Evolutionary conservation across 2,329 filamentous ascomycete species (phyloP), one percentile per base, ranked within the genome.

Genomic region (Colletotrichum sp.): DNA sequence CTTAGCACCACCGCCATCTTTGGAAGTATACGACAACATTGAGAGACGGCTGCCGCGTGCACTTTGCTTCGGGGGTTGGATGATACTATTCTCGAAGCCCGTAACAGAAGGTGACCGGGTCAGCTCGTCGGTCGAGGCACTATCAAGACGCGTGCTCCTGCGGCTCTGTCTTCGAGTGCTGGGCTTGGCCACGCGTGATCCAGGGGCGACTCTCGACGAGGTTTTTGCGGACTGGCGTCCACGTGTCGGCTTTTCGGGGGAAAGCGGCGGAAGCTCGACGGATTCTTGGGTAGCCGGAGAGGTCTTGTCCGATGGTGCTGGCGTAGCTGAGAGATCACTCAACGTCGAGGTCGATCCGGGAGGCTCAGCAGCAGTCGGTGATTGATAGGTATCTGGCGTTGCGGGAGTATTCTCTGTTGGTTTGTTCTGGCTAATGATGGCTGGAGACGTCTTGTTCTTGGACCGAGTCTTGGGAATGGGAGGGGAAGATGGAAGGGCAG

Each of bases 61-160:
- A 64, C 71, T 80, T 8, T 78, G 74, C 74, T 82, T 84, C 5
- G 80, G 72, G 9, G 81, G 79, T 30, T 60, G 73, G 57, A 82
- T 72, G n/a, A 85, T 77, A 64, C 84, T 86, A 52, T 83, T 84
- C 65, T 87, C 85, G 61, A 87, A 79, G 4, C 83, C 81, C 9
- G 83, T 82, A 2, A 81, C 81, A 8, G 83, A 78, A 2, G 86
- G 83, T 0, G 88, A 88, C 16, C 80, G 80, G 8, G 86, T 84
- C 15, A 90, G 79, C 76, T 91, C 89, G 78, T 91, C 89, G 0
- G 88, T 86, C 15, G 89, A 90, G 16, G 85, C 82, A 0, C 86
- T 87, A 32, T 83, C 84, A n/a, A 82, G 75, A 18, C 83, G 83
- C 21, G 78, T 75, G 6, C 79, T 79, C 28, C 64, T 63, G 26